Evolutionary conservation across 192 early-diverging fungal genomes (phyloP).

Genomic region (Podila epicladia): DNA sequence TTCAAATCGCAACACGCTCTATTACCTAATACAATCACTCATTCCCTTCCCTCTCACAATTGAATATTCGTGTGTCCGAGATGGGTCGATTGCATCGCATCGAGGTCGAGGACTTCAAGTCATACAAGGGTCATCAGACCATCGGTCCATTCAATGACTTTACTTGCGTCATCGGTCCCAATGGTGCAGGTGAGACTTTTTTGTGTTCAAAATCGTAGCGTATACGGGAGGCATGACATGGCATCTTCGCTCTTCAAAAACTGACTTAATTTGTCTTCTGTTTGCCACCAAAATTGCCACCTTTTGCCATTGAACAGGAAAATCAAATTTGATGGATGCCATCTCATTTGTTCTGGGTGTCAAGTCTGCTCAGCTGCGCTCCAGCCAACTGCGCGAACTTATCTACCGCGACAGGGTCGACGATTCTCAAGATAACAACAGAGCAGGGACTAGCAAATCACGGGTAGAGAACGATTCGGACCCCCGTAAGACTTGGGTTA

Average conservation of each 20-base stretch:
- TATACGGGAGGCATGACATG: too few species aligned
- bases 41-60: too few species aligned
- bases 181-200: slow-evolving; percentile 82
- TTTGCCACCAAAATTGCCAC: not conserved
- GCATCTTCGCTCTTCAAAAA: too few species aligned
- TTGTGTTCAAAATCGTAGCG: not conserved
- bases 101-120: slow-evolving; percentile 99
- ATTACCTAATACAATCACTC: too few species aligned
- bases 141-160: slow-evolving; percentile 97
- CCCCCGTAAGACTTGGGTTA: slow-evolving; percentile 75
- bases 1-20: not conserved
- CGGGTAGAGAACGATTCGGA: slow-evolving; percentile 25
- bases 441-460: slow-evolving; percentile 41
- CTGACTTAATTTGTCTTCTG: not conserved
- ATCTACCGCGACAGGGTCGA: slow-evolving; percentile 82
- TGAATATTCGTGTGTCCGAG: not conserved
- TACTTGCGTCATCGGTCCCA: slow-evolving; percentile 96
- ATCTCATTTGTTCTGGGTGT: slow-evolving; percentile 98
- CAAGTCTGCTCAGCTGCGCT: slow-evolving; percentile 91
- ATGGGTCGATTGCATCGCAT: slow-evolving; percentile 83
- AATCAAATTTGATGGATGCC: slow-evolving; percentile 99
- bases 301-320: slow-evolving; percentile 63
- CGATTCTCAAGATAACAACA: slow-evolving; percentile 54
- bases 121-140: slow-evolving; percentile 92
- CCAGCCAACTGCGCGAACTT: slow-evolving; percentile 87